These are phyloP conservation scores for Poa annua DNA, from an alignment of 176 grass and related monocot species.

Conservation along the genomic window DNA sequence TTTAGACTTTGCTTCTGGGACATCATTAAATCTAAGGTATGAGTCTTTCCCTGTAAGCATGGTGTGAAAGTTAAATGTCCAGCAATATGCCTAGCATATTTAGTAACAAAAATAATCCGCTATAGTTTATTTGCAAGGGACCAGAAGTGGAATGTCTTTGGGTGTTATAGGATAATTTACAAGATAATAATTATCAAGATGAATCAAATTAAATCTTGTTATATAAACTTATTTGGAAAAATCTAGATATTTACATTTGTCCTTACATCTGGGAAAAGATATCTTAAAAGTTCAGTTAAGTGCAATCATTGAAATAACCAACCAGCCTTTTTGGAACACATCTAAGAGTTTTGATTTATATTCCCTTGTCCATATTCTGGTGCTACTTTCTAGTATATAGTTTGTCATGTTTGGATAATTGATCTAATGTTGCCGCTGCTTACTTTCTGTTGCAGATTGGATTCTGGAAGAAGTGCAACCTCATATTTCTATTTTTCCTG, in stretches of 20 bases:
- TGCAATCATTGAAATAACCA: neutral
- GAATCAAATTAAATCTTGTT: neutral
- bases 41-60: neutral
- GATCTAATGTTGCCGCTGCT: slow-evolving; percentile 25
- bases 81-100: neutral
- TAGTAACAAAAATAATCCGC: neutral
- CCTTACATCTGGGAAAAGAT: neutral
- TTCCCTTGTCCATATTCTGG: neutral
- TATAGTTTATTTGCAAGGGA: slow-evolving; percentile 12
- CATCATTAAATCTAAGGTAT: slow-evolving; percentile 84
- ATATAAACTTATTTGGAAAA: neutral
- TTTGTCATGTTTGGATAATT: slow-evolving; percentile 27
- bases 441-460: slow-evolving; percentile 63
- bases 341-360: neutral
- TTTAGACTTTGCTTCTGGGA: slow-evolving; percentile 77
- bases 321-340: neutral
- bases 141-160: neutral
- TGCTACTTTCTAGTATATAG: neutral
- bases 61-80: slow-evolving; percentile 32
- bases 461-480: slow-evolving; percentile 89
- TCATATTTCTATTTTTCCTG: slow-evolving; percentile 93
- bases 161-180: neutral
- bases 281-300: neutral
- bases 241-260: neutral
- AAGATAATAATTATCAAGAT: slow-evolving; percentile 15